phyloP scores from a whole-genome alignment of 2,329 filamentous ascomycete genomes.

The Penicillium aurantiogriseum region DNA sequence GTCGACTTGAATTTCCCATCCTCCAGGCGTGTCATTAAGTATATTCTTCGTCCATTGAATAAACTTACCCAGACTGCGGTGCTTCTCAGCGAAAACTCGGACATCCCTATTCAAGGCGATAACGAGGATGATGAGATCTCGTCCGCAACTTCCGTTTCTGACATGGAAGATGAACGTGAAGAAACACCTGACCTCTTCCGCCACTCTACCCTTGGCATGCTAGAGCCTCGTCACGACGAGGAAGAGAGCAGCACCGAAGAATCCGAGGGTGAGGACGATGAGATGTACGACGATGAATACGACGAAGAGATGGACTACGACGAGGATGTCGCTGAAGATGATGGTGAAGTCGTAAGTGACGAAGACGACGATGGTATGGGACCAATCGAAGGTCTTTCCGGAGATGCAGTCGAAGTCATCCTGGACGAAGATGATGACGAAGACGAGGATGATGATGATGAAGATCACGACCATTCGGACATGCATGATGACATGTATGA shows the following conservation, averaged over 20 bases:
- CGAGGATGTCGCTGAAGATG: constrained; percentile 73
- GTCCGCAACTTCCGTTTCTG: constrained; percentile 83
- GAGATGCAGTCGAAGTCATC: constrained; percentile 76
- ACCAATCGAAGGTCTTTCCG: constrained; percentile 61
- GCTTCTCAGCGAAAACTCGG: constrained; percentile 75
- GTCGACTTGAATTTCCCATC: constrained; percentile 93
- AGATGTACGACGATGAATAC: constrained; percentile 90
- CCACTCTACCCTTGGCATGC: constrained; percentile 92
- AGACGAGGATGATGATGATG: constrained; percentile 61
- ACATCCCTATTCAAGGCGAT: constrained; percentile 66
- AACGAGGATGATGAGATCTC: constrained; percentile 84
- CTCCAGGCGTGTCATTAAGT: constrained; percentile 91
- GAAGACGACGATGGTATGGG: constrained; percentile 85
- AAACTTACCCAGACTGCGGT: constrained; percentile 84
- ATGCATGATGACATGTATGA: constrained; percentile 55
- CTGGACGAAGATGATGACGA: constrained; percentile 70
- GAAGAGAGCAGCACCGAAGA: constrained; percentile 75
- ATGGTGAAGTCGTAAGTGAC: constrained; percentile 84
- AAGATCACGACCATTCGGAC: constrained; percentile 61
- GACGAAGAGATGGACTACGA: constrained; percentile 92
- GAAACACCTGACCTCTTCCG: constrained; percentile 97
- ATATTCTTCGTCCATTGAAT: constrained; percentile 86
- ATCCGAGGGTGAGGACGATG: constrained; percentile 71
- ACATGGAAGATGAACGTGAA: constrained; percentile 80
- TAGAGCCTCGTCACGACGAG: constrained; percentile 78